A percentile compares a stretch with the other conserved stretches of the same genome.
Evolutionary conservation across 2,329 filamentous ascomycete genomes (phyloP).

Genomic region (Mollisiaceae sp.): DNA sequence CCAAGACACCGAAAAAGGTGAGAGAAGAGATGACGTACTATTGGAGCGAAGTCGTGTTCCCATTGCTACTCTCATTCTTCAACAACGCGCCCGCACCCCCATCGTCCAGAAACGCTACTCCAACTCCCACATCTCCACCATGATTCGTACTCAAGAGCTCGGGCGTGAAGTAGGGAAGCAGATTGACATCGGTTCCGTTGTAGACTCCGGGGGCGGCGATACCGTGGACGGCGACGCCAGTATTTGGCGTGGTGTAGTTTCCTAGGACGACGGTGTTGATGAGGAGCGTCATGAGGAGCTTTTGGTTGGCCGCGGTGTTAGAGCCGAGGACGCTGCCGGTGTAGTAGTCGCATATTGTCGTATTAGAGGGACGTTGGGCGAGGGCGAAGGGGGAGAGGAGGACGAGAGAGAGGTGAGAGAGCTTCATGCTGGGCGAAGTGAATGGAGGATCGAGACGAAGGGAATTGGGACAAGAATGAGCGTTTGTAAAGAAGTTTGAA

Average conservation of each 20-base stretch:
- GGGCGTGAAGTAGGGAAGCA: slow-evolving; percentile 61
- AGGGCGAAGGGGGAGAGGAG: not conserved
- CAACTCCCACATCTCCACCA: slow-evolving; percentile 48
- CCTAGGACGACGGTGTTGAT: slow-evolving; percentile 68
- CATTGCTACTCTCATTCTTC: slow-evolving; percentile 58
- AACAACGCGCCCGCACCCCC: slow-evolving; percentile 58
- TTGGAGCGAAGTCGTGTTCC: slow-evolving; percentile 54
- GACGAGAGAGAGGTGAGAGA: not conserved
- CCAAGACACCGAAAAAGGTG: no score
- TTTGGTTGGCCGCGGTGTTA: slow-evolving; percentile 63
- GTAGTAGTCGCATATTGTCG: slow-evolving; percentile 31
- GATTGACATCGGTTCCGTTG: slow-evolving; percentile 56
- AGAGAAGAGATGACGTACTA: slow-evolving; percentile 49
- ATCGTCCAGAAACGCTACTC: slow-evolving; percentile 63
- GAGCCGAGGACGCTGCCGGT: slow-evolving; percentile 37
- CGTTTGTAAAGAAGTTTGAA: not conserved
- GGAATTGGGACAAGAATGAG: not conserved
- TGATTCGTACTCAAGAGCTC: slow-evolving; percentile 57
- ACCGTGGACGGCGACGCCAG: slow-evolving; percentile 56
- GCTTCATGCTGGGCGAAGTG: slow-evolving; percentile 2
- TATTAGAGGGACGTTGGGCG: slow-evolving; percentile 20
- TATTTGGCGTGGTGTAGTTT: slow-evolving; percentile 60
- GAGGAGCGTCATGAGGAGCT: slow-evolving; percentile 57
- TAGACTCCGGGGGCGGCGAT: slow-evolving; percentile 56
- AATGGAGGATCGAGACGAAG: not conserved